Evolutionary conservation across 345 rosid species (phyloP).

Genomic region (Isatis tinctoria): DNA sequence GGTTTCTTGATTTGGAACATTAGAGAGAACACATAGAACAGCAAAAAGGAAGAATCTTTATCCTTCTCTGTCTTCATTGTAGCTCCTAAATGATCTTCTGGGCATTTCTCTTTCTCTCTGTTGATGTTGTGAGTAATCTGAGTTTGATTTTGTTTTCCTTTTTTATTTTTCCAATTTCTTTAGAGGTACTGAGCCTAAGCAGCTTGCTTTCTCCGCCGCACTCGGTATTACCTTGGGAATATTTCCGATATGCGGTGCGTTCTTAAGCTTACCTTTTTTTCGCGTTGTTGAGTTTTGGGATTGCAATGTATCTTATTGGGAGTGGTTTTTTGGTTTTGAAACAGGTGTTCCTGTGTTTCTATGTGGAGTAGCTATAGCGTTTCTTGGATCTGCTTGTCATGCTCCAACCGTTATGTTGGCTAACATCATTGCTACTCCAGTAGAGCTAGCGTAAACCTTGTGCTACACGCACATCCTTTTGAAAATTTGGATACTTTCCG

Average conservation of each 20-base stretch:
- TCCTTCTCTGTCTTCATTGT: background rate
- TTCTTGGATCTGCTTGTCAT: slow-evolving; percentile 73
- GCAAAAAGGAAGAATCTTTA: background rate
- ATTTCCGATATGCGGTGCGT: slow-evolving; percentile 84
- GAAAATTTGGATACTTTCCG: background rate
- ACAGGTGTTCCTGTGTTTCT: slow-evolving; percentile 87
- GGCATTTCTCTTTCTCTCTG: background rate
- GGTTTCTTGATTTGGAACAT: slow-evolving; percentile 3
- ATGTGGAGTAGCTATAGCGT: slow-evolving; percentile 78
- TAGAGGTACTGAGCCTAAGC: slow-evolving; percentile 90
- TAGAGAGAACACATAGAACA: background rate
- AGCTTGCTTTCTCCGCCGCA: slow-evolving; percentile 84
- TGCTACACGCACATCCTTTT: background rate
- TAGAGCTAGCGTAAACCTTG: slow-evolving; percentile 64
- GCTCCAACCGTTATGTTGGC: slow-evolving; percentile 89
- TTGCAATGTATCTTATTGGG: slow-evolving; percentile 10
- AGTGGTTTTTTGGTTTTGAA: background rate
- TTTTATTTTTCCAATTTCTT: background rate
- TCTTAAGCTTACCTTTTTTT: background rate
- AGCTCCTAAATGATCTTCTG: background rate
- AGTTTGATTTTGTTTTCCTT: background rate
- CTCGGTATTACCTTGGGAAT: slow-evolving; percentile 77
- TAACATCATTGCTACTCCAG: slow-evolving; percentile 81
- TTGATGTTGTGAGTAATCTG: background rate
- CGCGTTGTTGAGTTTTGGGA: background rate